These are phyloP conservation scores for Neospermospora avenae DNA, from an alignment of 2,329 filamentous ascomycete genomes.

Conservation along the genomic window DNA sequence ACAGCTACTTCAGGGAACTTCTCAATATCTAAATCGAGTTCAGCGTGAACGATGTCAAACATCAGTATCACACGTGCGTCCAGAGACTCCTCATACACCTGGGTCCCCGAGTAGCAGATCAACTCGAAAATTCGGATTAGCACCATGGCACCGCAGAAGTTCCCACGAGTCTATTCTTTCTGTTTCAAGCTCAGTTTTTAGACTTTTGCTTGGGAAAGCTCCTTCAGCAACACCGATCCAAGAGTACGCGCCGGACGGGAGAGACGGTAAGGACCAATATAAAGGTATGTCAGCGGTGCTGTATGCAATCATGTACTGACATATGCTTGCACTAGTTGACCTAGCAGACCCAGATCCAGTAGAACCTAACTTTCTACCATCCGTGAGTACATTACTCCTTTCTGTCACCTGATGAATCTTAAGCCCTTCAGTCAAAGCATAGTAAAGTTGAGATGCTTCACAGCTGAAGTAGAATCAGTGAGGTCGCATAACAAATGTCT, in stretches of 20 bases:
- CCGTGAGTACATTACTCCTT: slow-evolving; percentile 23
- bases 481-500: neutral
- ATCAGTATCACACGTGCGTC: neutral
- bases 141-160: slow-evolving; percentile 34
- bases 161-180: slow-evolving; percentile 32
- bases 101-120: slow-evolving; percentile 15
- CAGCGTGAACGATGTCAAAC: slow-evolving; percentile 7
- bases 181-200: slow-evolving; percentile 31
- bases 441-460: neutral
- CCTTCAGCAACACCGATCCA: slow-evolving; percentile 29
- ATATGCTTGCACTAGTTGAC: slow-evolving; percentile 22
- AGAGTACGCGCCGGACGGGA: slow-evolving; percentile 18
- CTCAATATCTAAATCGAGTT: slow-evolving; percentile 20
- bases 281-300: slow-evolving; percentile 16
- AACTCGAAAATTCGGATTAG: slow-evolving; percentile 28
- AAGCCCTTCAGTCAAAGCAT: neutral
- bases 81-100: slow-evolving; percentile 3
- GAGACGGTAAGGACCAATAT: slow-evolving; percentile 18
- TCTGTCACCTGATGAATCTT: neutral
- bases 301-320: neutral
- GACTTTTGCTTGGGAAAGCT: slow-evolving; percentile 31
- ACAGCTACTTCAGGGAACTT: slow-evolving; percentile 26
- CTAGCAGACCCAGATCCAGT: slow-evolving; percentile 24
- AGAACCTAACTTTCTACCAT: slow-evolving; percentile 29
- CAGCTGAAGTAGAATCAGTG: neutral